These are phyloP conservation scores for Sodiomyces alkalinus DNA, from an alignment of 2,329 filamentous ascomycete species.

Conservation along the genomic window DNA sequence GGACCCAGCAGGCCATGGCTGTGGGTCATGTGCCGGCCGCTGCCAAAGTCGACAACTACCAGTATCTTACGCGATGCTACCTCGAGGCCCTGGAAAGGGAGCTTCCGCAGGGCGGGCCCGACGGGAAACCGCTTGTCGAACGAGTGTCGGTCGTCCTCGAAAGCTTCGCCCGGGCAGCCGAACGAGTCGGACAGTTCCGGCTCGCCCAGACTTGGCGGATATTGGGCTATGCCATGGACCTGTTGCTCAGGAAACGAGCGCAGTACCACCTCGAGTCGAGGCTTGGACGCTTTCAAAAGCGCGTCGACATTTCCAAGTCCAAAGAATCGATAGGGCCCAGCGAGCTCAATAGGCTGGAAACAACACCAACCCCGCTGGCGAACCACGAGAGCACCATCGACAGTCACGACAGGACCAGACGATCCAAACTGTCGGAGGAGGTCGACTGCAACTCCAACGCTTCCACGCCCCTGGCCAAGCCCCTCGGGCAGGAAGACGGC, in stretches of 20 bases:
- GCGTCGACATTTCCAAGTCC: conserved; percentile 7
- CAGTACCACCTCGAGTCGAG: conserved; percentile 41
- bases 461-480: conserved; percentile 41
- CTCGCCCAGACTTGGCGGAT: conserved; percentile 51
- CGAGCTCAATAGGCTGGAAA: conserved; percentile 12
- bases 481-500: conserved; percentile 25
- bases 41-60: conserved; percentile 34
- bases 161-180: conserved; percentile 40
- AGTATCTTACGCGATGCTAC: conserved; percentile 40
- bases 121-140: conserved; percentile 23
- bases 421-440: conserved; percentile 32
- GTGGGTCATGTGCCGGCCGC: conserved; percentile 40
- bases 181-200: conserved; percentile 39
- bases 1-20: conserved; percentile 46
- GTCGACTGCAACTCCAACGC: conserved; percentile 49
- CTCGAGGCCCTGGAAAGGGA: conserved; percentile 34
- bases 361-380: too few relatives aligned
- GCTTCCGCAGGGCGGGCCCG: conserved; percentile 24
- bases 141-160: conserved; percentile 37
- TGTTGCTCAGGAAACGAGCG: conserved; percentile 38
- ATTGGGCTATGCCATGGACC: conserved; percentile 37
- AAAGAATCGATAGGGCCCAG: conserved; percentile 15
- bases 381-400: conserved; percentile 13
- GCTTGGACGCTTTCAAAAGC: conserved; percentile 22
- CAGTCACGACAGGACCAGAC: too few relatives aligned